Evolutionary conservation across 257 asterid genomes (phyloP), one percentile per base, ranked within the genome.

Genomic region (Misopates orontium): DNA sequence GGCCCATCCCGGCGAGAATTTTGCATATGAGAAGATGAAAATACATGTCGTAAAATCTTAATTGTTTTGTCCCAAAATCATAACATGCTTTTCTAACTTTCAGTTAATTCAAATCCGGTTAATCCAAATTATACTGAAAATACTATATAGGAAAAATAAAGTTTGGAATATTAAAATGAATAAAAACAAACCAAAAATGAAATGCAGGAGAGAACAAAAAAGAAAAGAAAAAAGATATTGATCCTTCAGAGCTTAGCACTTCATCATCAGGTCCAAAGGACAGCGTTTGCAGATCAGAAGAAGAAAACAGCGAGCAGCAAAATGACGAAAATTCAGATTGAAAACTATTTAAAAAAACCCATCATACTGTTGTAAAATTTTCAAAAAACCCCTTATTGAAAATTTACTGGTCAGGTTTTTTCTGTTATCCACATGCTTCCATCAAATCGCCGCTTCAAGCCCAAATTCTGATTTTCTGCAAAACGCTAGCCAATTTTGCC

Each of bases 371-470:
- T 13, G 42, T 36, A 36, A 4, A 36, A 36, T 36, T 36, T 36
- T 8, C 42, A 36, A 28, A n/a, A 36, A 36, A 36, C 42, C 42
- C 42, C 10, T 3, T 36, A 8, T n/a, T n/a, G n/a, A 36, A n/a
- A 45, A 13, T 45, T 45, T 45, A 14, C 18, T 45, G 19, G 1
- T 45, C 18, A 13, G 18, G 17, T 13, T 45, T 45, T 45, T 45
- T 4, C 17, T 3, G 19, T 45, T 5, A 45, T 45, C 51, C 51
- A 45, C 51, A 45, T 45, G 2, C 15, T 13, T 16, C 18, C 51
- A 45, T 45, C 51, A 45, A 45, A 45, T 45, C 18, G 19, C 51
- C 51, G 51, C 51, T 45, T 45, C 51, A 45, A 45, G 51, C 51
- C 51, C 4, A 45, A 42, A 42, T 10, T 42, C 48, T 15, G 16